A percentile compares a stretch with the other conserved stretches of the same genome.
These are phyloP conservation scores for Blumeriella jaapii DNA, from an alignment of 2,329 filamentous ascomycete genomes.

Conservation along the genomic window DNA sequence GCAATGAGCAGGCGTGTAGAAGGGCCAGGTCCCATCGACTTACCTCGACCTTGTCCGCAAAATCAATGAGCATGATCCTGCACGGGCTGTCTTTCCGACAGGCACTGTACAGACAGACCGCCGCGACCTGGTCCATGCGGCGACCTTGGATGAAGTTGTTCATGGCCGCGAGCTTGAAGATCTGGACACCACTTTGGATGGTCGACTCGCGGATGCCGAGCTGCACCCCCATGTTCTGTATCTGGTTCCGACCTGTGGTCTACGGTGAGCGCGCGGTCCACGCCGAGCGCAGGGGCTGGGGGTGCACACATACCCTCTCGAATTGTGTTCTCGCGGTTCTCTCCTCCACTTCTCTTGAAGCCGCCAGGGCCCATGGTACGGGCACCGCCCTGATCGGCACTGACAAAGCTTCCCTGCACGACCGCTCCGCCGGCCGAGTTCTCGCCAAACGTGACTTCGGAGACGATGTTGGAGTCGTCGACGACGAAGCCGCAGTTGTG, in stretches of 20 bases:
- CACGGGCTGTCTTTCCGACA: conserved; percentile 71
- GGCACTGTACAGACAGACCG: conserved; percentile 83
- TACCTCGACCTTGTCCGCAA: conserved; percentile 67
- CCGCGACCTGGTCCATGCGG: conserved; percentile 71
- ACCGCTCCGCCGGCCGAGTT: conserved; percentile 73
- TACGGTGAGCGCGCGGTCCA: conserved; percentile 20
- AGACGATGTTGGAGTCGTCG: conserved; percentile 78
- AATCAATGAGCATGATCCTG: conserved; percentile 86
- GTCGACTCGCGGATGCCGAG: conserved; percentile 50
- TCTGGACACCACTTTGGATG: conserved; percentile 54
- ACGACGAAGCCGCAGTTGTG: conserved; percentile 75
- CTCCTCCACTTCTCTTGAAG: conserved; percentile 45
- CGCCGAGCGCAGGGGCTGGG: background rate
- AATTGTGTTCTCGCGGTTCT: conserved; percentile 47
- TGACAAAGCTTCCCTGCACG: conserved; percentile 82
- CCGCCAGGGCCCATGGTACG: conserved; percentile 48
- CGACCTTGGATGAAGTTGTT: conserved; percentile 79
- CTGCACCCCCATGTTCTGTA: conserved; percentile 50
- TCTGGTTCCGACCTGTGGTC: conserved; percentile 34
- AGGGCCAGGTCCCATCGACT: conserved; percentile 12
- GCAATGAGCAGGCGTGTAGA: conserved; percentile 22
- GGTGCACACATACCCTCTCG: conserved; percentile 31
- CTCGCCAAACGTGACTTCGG: conserved; percentile 87
- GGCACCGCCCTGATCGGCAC: conserved; percentile 60
- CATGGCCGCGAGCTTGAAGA: conserved; percentile 65